Percentiles rank a stretch among this genome's conserved stretches.
Evolutionary conservation across 208 protist species (phyloP).

Genomic region (Trypanosoma rangeli): DNA sequence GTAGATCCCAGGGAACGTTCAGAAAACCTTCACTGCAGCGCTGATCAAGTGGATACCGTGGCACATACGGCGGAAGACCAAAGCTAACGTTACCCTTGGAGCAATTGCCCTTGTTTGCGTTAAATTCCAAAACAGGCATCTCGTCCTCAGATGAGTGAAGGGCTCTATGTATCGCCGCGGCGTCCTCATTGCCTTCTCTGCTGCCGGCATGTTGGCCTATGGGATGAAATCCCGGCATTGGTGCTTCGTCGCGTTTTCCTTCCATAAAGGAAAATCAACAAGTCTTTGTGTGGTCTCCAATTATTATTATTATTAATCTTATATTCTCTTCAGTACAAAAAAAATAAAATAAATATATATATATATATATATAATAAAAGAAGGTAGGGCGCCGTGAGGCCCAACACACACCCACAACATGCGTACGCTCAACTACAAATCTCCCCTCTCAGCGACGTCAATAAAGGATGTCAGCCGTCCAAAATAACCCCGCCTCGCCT

Average conservation of each 20-base stretch:
- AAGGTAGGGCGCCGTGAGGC: too few species aligned
- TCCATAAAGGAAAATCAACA: neutral
- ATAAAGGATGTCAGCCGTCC: constrained; percentile 20
- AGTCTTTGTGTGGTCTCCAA: neutral
- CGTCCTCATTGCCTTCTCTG: neutral
- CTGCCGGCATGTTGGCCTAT: neutral
- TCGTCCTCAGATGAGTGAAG: neutral
- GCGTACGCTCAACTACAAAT: neutral
- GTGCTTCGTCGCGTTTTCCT: constrained; percentile 8
- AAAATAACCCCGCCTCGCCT: constrained; percentile 7
- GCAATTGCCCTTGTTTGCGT: neutral
- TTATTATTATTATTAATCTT: constrained; percentile 4
- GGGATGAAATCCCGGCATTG: neutral
- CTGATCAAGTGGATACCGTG: constrained; percentile 35
- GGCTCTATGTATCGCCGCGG: neutral
- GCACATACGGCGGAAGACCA: constrained; percentile 59
- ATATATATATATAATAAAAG: neutral
- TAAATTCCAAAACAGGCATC: neutral
- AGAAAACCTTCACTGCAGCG: constrained; percentile 27
- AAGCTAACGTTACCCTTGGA: constrained; percentile 56
- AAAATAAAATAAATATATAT: neutral
- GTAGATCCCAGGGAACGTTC: constrained; percentile 74
- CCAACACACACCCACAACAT: neutral
- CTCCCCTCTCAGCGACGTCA: neutral
- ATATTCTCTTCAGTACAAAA: constrained; percentile 6